Evolutionary conservation across 192 early-diverging fungal genomes (phyloP), one percentile per base, ranked within the genome.

Genomic region (Tieghemiomyces parasiticus): DNA sequence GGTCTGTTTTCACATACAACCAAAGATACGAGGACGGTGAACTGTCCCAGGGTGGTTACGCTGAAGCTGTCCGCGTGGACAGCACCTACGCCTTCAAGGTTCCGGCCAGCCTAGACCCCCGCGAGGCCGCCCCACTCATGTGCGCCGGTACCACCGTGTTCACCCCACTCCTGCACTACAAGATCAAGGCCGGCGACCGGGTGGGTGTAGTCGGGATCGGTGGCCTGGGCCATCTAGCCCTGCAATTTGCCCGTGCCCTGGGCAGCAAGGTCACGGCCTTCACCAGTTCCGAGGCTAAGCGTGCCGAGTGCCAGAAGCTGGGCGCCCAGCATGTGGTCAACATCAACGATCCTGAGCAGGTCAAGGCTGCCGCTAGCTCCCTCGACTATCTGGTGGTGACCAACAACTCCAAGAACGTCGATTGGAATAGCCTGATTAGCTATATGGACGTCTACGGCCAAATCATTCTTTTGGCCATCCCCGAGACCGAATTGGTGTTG

Each of bases 141-240:
- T 91, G 91, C 66, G 89, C 89, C 16, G 91, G 89, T 9, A 74
- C 79, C 30, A 85, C 91, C 25, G 81, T 89, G 1, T 91, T 81
- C 63, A 70, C 73, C 1, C 81, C 89, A 2, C 67, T 93, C 46
- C 72, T 78, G 46, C 75, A 76, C 29, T 72, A 79, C 46, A 69
- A 73, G 30, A 65, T 85, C 24, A 78, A 71, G 46, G 73, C 82
- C 26, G 86, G 85, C 19, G 73, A 72, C 22, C 67, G 74, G 1
- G 79, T 90, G 20, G 88, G 81, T 12, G 68, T 92, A 6, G 74
- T 89, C 38, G 90, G 90, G 24, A 73, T 92, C 28, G 90, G 90
- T 20, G 87, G 87, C 28, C 70, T 92, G 9, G 84, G 86, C 20
- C 85, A 86, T 61, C 75, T 87, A 50, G 84, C 78, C 16, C 68